Percentiles rank a stretch among this genome's conserved stretches.
Evolutionary conservation across 1,139 yeast species (phyloP).

Genomic region (Hemisphaericaspora lyxosophila): DNA sequence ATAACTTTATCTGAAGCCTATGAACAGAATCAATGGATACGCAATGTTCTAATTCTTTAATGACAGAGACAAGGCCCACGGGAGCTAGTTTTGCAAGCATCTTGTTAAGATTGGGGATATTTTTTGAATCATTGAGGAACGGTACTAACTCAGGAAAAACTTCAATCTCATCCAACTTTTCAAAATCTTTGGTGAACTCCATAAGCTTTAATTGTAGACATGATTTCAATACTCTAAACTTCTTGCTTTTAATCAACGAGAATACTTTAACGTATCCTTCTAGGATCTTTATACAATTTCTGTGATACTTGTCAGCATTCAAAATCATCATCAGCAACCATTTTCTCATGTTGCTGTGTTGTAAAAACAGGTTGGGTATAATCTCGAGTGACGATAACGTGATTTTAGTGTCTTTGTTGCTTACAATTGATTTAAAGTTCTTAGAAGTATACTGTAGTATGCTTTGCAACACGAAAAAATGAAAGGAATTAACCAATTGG

Average conservation of each 20-base stretch:
- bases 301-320: slow-evolving; percentile 14
- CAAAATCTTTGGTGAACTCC: slow-evolving; percentile 10
- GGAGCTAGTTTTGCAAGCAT: slow-evolving; percentile 2
- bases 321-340: slow-evolving; percentile 22
- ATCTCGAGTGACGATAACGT: slow-evolving; percentile 12
- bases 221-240: slow-evolving; percentile 6
- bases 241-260: slow-evolving; percentile 9
- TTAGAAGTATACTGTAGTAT: slow-evolving; percentile 26
- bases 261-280: slow-evolving; percentile 26
- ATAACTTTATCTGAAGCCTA: slow-evolving; percentile 3
- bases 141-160: slow-evolving; percentile 8
- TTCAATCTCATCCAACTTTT: slow-evolving; percentile 7
- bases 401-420: slow-evolving; percentile 12
- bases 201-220: slow-evolving; percentile 14
- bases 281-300: slow-evolving; percentile 24
- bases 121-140: slow-evolving; percentile 12
- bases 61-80: background rate
- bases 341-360: slow-evolving; percentile 19
- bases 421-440: slow-evolving; percentile 17
- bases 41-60: slow-evolving; percentile 1
- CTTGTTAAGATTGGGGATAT: slow-evolving; percentile 2
- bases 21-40: background rate
- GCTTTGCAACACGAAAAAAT: slow-evolving; percentile 32
- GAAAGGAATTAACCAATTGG: slow-evolving; percentile 30
- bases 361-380: slow-evolving; percentile 22